Evolutionary conservation across 768 basidiomycete species (phyloP).

Genomic region (Crassisporium funariophilum): DNA sequence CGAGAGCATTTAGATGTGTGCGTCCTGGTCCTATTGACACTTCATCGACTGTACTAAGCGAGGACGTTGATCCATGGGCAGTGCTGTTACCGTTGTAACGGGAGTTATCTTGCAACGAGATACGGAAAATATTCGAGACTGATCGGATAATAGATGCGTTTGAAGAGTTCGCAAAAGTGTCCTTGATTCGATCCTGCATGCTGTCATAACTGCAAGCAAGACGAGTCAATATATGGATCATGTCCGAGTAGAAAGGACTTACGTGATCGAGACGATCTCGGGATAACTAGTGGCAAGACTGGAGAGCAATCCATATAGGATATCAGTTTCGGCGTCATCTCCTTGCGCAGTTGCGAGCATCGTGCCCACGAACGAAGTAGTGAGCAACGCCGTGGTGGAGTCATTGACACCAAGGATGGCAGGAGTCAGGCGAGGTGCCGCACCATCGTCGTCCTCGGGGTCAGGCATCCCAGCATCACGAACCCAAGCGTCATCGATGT

Average conservation of each 20-base stretch:
- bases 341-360: conserved; percentile 77
- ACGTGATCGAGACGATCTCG: conserved; percentile 74
- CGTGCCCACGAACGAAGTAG: conserved; percentile 72
- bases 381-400: conserved; percentile 64
- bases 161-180: conserved; percentile 68
- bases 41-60: conserved; percentile 66
- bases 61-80: conserved; percentile 60
- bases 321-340: conserved; percentile 80
- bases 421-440: conserved; percentile 56
- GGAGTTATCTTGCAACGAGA: conserved; percentile 60
- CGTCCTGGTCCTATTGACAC: conserved; percentile 47
- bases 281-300: conserved; percentile 70
- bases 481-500: conserved; percentile 49
- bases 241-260: conserved; percentile 34
- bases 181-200: conserved; percentile 74
- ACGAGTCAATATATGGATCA: conserved; percentile 8
- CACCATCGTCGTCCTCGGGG: conserved; percentile 41
- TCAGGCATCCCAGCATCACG: conserved; percentile 40
- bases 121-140: conserved; percentile 75
- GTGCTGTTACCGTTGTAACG: conserved; percentile 27
- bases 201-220: conserved; percentile 62
- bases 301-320: conserved; percentile 75
- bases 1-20: conserved; percentile 59
- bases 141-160: conserved; percentile 71
- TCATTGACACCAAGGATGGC: conserved; percentile 66